Base-by-base conservation (phyloP, 352 stramenopile genomes). In the Globisporangium solare region DNA sequence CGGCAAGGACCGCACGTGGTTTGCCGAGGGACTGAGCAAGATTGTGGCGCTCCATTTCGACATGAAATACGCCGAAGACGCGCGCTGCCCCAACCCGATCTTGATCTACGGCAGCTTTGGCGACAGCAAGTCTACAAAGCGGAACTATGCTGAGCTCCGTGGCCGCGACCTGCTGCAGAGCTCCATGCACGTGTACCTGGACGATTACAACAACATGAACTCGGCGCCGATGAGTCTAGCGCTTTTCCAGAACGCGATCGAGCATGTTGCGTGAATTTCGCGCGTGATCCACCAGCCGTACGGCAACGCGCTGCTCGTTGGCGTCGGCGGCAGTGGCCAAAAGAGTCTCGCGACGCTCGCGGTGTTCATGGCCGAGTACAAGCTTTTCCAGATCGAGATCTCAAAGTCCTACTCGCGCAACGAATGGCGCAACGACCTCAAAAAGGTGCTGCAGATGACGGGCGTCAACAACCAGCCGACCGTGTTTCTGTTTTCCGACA, bases 171-270 rank as follows among this genome's bases (percentile, higher is more conserved):
- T 79, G 51, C 67, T 98, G 0, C 74, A 92, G 22, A 73, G 79
- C 41, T 79, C 83, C 7, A 97, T 98, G 93, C 74, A 86, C 18
- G 74, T 92, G 35, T 98, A 97, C 59, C 71, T 98, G 10, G 85
- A 97, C 22, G 95, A 98, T 58, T 98, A 97, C 72, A 98, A 98
- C 74, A 95, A 96, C 61, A 97, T 97, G 73, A 96, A 83, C 54
- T 83, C 88, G 2, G 92, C 93, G 35, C 91, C 88, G 1, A 98
- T 98, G 94, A 82, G 81, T 8, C 73, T 98, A 18, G 94, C 98
- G 51, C 72, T 98, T 8, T 98, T 98, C 61, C 83, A 96, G 62
- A 97, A 97, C 56, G 94, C 94, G 6, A 94, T 98, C 31, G 91
- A 98, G 67, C 94, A 98, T 67, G 77, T 98, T 7, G 82, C 88